Percentiles rank a stretch among this genome's conserved stretches.
These are phyloP conservation scores for Linnemannia schmuckeri DNA, from an alignment of 192 early-diverging fungal species.

Conservation along the genomic window DNA sequence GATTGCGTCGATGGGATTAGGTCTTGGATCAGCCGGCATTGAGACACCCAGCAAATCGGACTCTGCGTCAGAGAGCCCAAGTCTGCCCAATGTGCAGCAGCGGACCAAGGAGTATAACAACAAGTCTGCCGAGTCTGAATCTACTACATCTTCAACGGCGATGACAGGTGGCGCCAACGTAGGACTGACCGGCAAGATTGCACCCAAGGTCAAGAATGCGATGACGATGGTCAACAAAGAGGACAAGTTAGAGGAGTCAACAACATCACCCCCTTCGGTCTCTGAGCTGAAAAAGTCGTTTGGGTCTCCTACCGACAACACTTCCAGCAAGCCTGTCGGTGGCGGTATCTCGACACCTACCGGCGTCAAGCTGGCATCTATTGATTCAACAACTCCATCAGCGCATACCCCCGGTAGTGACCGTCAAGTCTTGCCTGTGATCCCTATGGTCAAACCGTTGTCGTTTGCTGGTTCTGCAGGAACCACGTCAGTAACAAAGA, in stretches of 20 bases:
- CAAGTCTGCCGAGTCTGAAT: neutral
- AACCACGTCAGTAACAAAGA: neutral
- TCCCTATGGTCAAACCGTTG: conserved; percentile 30
- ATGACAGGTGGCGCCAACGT: neutral
- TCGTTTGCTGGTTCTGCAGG: conserved; percentile 9
- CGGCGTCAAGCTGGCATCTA: neutral
- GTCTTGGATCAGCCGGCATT: conserved; percentile 3
- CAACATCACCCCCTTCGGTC: conserved; percentile 6
- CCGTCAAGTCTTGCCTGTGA: conserved; percentile 11
- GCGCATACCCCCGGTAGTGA: neutral
- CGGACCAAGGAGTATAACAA: conserved; percentile 22
- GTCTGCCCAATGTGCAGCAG: conserved; percentile 19
- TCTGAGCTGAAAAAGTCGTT: conserved; percentile 37
- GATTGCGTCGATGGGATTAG: conserved; percentile 24
- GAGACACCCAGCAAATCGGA: neutral
- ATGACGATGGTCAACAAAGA: neutral
- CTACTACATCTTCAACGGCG: neutral
- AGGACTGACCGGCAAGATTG: neutral
- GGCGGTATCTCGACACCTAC: neutral
- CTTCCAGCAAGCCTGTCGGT: neutral
- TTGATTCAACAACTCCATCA: neutral
- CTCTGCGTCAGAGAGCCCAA: neutral
- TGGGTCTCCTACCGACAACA: neutral
- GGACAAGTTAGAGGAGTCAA: neutral
- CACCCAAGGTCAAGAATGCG: neutral